Percentiles rank a stretch among this genome's conserved stretches.
phyloP scores from a whole-genome alignment of 2,329 filamentous ascomycete species.

The Pseudogymnoascus sp. region DNA sequence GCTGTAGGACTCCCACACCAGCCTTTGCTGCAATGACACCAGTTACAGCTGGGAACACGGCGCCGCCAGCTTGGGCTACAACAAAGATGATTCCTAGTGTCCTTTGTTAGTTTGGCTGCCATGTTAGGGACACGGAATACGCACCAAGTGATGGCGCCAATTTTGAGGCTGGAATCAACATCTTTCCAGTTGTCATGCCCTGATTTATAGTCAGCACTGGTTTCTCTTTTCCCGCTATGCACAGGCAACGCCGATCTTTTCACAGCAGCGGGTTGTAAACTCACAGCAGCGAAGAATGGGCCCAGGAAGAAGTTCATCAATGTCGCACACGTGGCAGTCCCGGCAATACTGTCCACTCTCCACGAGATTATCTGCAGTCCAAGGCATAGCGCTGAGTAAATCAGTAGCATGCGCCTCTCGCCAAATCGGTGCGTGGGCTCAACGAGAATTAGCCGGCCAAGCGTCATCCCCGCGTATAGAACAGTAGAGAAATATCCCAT shows the following conservation, averaged over 20 bases:
- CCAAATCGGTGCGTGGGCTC: conserved; percentile 54
- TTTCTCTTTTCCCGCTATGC: neutral
- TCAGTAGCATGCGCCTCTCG: conserved; percentile 48
- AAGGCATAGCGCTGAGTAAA: conserved; percentile 46
- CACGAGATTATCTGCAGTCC: conserved; percentile 53
- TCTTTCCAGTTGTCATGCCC: conserved; percentile 48
- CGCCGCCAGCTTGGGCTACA: conserved; percentile 47
- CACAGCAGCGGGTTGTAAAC: conserved; percentile 15
- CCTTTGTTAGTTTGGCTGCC: conserved; percentile 6
- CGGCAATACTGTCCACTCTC: conserved; percentile 43
- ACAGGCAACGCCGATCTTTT: neutral
- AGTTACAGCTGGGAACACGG: conserved; percentile 48
- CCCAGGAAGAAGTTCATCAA: conserved; percentile 49
- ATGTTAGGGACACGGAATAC: conserved; percentile 13
- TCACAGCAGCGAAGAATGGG: conserved; percentile 49
- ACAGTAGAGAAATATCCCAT: conserved; percentile 58
- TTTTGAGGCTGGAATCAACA: conserved; percentile 41
- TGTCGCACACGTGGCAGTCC: neutral
- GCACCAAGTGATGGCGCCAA: conserved; percentile 41
- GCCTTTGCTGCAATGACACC: conserved; percentile 41
- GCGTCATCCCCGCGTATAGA: conserved; percentile 49
- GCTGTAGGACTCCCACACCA: conserved; percentile 44
- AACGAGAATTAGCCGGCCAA: conserved; percentile 49
- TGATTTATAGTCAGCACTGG: conserved; percentile 22
- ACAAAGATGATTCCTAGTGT: conserved; percentile 45